Conservation (phyloP, 169 alveolate genomes). For the Babesia ovis region DNA sequence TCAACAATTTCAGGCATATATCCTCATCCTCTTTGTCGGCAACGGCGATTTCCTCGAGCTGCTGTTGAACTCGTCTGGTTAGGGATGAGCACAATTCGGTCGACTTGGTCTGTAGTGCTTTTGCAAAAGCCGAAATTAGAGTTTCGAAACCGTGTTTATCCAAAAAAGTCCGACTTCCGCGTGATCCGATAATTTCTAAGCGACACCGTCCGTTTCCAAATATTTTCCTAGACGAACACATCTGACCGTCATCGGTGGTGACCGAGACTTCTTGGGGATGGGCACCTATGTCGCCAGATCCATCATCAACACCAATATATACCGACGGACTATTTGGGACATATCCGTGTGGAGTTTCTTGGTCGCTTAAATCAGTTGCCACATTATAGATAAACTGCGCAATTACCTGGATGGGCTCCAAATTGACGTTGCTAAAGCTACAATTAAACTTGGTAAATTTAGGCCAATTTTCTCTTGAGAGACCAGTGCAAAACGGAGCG, state of each 20-base stretch:
- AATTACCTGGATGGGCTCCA: constrained; percentile 81
- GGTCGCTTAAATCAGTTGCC: background rate
- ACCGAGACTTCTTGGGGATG: background rate
- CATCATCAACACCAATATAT: background rate
- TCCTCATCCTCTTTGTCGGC: constrained; percentile 71
- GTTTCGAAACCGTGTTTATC: constrained; percentile 76
- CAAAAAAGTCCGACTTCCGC: constrained; percentile 77
- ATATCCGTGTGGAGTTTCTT: background rate
- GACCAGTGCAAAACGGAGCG: constrained; percentile 71
- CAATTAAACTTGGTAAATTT: constrained; percentile 76
- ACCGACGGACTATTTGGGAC: background rate
- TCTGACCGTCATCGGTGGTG: background rate
- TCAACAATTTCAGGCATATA: constrained; percentile 66
- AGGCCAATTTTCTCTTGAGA: constrained; percentile 82
- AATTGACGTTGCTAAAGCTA: constrained; percentile 79
- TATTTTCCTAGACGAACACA: background rate
- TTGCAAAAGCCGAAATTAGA: constrained; percentile 66
- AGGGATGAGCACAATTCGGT: constrained; percentile 69
- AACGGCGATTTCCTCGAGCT: constrained; percentile 66
- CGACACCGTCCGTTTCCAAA: background rate
- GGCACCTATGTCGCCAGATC: background rate
- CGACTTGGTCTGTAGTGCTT: constrained; percentile 70
- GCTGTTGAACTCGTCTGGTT: constrained; percentile 69
- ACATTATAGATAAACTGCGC: constrained; percentile 76
- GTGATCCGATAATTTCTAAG: constrained; percentile 74